Conservation (phyloP, 257 asterid genomes). For the Ocimum tenuiflorum region DNA sequence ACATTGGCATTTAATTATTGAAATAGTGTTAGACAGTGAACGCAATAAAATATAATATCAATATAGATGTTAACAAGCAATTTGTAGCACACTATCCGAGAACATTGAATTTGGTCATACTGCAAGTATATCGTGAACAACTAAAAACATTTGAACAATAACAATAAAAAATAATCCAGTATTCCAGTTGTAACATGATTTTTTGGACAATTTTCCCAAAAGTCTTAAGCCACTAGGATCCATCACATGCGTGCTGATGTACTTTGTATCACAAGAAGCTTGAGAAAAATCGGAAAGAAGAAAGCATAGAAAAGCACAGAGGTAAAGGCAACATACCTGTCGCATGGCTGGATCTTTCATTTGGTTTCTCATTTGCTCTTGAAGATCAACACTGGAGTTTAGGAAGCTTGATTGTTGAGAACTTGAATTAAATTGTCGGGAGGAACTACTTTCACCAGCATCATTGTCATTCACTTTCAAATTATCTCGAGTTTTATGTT, state of each 20-base stretch:
- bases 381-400: conserved; percentile 58
- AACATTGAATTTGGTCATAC: not conserved
- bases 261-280: not conserved
- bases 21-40: not conserved
- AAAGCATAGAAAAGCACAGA: not conserved
- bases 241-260: not conserved
- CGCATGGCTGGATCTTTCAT: conserved; percentile 97
- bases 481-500: conserved; percentile 30
- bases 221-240: not conserved
- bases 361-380: conserved; percentile 91
- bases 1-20: not conserved
- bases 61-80: not conserved
- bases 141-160: not conserved
- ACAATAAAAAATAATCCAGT: not conserved
- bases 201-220: not conserved
- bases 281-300: not conserved
- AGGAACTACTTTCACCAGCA: conserved; percentile 43
- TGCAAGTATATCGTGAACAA: not conserved
- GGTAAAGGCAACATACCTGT: conserved; percentile 47
- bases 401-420: conserved; percentile 40
- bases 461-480: conserved; percentile 22
- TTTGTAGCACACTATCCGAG: not conserved
- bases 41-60: not conserved
- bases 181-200: not conserved
- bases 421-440: conserved; percentile 31